Percentiles rank a stretch among this genome's conserved stretches.
Conservation (phyloP, 306 rosid species). For the Prunus persica region Prunus_persica_NCBIv2 NC_034010.1:11126501-11127000, state of each 20-base stretch:
- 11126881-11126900: no score
- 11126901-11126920: no score
- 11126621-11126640: not conserved
- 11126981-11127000: not conserved
- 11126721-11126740: conserved; percentile 31
- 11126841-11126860: not conserved
- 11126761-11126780: conserved; percentile 56
- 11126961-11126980: not conserved
- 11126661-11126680: conserved; percentile 35
- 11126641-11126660: not conserved
- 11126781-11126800: conserved; percentile 54
- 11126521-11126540: not conserved
- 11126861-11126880: not conserved
- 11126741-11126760: conserved; percentile 37
- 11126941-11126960: not conserved
- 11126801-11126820: conserved; percentile 42
- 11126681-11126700: conserved; percentile 21
- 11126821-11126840: not conserved
- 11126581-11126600: not conserved
- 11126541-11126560: conserved; percentile 12
- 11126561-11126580: conserved; percentile 35
- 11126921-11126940: not conserved
- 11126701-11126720: conserved; percentile 38
- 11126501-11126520: conserved; percentile 32
- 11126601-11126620: not conserved